Base-by-base conservation (phyloP, 768 basidiomycete species). In the Hericium rajendrae region DNA sequence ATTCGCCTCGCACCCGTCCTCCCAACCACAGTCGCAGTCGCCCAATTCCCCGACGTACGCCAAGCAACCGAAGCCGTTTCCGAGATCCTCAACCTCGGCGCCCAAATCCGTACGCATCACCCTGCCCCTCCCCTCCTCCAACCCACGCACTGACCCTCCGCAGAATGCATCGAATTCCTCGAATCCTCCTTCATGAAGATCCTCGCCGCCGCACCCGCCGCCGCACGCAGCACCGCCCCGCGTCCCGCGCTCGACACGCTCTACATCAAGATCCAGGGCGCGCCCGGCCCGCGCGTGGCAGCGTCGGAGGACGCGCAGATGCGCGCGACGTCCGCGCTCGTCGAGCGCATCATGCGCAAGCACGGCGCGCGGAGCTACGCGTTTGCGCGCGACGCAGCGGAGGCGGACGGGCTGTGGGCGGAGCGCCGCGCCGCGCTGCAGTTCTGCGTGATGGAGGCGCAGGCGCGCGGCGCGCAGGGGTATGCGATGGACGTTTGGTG, bases 241-340 rank as follows among this genome's bases (percentile, higher is more conserved):
- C 90, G 85, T 66, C 85, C 86, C 3, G 82, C 83, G 18, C 72
- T 77, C 60, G 91, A 94, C 66, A 85, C 86, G 0, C 78, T 97
- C 9, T 91, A 95, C 72, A 90, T 97, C 78, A 94, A 95, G 69
- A 80, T 97, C 55, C 91, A 94, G 67, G 92, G 92, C 2, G 83
- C 88, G 6, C 72, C 78, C 0, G 69, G 75, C 11, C 76, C 79
- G 6, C 80, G 87, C 32, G 66, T 78, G 3, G 94, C 62, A 46
- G 53, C 15, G 83, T 88, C 50, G 75, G 68, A 22, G 75, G 43
- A 46, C 16, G n/a, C 43, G 18, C 43, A 46, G 18, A 46, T 46
- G 43, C 43, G 16, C 43, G 43, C 43, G 43, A 46, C 43, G 43
- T 46, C 43, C 2, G 9, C 2, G 13, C 43, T 46, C 43, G 20